Conservation (phyloP, 495 filamentous ascomycete genomes). For the Penicillium argentinense region DNA sequence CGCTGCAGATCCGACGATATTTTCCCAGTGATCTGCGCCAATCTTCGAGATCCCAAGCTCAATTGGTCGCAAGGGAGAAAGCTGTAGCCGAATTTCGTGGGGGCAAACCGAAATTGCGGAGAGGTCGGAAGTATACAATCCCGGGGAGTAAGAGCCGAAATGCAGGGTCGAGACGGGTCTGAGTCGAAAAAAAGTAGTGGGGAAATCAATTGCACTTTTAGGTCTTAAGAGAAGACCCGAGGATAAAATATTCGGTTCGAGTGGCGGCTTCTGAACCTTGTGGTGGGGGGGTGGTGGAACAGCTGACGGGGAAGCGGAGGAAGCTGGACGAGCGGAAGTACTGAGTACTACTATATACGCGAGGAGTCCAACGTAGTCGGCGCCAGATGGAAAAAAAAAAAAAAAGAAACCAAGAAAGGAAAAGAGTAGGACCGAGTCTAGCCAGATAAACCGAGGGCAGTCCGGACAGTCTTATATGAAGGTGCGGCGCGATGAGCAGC, state of each 20-base stretch:
- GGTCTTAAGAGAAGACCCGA: conserved; percentile 11
- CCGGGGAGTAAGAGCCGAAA: conserved; percentile 15
- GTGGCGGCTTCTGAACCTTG: conserved; percentile 35
- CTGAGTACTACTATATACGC: conserved; percentile 6
- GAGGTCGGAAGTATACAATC: conserved; percentile 28
- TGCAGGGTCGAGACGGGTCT: neutral
- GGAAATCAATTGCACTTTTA: neutral
- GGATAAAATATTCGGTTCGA: conserved; percentile 20
- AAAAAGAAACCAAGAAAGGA: neutral
- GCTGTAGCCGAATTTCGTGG: conserved; percentile 12
- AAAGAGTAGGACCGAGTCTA: neutral
- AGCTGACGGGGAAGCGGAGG: conserved; percentile 46
- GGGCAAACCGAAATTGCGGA: conserved; percentile 23
- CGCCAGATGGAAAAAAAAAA: neutral
- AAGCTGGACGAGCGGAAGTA: conserved; percentile 47
- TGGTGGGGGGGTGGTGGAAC: conserved; percentile 23
- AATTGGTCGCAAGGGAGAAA: conserved; percentile 7
- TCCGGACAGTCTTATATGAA: conserved; percentile 14
- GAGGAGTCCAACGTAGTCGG: neutral
- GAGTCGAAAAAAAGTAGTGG: conserved; percentile 3
- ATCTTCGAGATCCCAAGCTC: no score
- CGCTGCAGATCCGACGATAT: neutral
- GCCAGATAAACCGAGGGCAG: conserved; percentile 19
- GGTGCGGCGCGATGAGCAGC: no score
- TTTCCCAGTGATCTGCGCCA: neutral